These are phyloP conservation scores for Aspergillus alliaceus DNA, from an alignment of 2,329 filamentous ascomycete species.

Conservation along the genomic window DNA sequence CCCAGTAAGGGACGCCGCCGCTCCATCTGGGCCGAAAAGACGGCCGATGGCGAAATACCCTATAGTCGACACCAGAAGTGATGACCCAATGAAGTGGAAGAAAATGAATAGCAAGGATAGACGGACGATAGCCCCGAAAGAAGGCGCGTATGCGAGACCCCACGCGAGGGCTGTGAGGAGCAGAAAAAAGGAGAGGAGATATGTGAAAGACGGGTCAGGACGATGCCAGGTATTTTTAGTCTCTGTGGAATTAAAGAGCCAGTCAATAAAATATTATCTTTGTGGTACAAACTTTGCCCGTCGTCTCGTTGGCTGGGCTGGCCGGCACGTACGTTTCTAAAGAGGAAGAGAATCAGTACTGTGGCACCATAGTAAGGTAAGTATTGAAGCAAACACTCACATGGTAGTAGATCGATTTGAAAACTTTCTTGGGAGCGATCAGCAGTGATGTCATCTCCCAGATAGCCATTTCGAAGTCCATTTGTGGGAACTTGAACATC, in stretches of 20 bases:
- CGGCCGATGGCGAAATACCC: slow-evolving; percentile 65
- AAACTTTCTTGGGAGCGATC: slow-evolving; percentile 70
- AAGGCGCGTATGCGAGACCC: slow-evolving; percentile 57
- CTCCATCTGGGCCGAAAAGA: slow-evolving; percentile 58
- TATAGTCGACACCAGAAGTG: slow-evolving; percentile 59
- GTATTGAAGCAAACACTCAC: slow-evolving; percentile 44
- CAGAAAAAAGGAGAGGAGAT: slow-evolving; percentile 68
- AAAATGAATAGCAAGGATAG: slow-evolving; percentile 52
- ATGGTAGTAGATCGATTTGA: slow-evolving; percentile 70
- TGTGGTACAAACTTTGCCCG: background rate
- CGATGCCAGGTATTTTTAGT: slow-evolving; percentile 71
- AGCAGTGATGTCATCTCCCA: slow-evolving; percentile 71
- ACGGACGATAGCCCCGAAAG: slow-evolving; percentile 47
- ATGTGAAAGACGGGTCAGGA: slow-evolving; percentile 68
- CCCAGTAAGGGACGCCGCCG: slow-evolving; percentile 46
- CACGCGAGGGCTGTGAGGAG: slow-evolving; percentile 54
- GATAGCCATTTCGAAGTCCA: slow-evolving; percentile 73
- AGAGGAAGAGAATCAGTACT: background rate
- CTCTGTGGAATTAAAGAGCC: slow-evolving; percentile 43
- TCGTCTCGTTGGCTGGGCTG: background rate
- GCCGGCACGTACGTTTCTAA: background rate
- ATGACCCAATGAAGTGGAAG: slow-evolving; percentile 62
- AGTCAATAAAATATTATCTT: background rate
- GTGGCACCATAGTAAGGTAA: background rate
- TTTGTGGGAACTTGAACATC: slow-evolving; percentile 70